Conservation (phyloP, 768 basidiomycete species). For the Calocybe gangraenosa region DNA sequence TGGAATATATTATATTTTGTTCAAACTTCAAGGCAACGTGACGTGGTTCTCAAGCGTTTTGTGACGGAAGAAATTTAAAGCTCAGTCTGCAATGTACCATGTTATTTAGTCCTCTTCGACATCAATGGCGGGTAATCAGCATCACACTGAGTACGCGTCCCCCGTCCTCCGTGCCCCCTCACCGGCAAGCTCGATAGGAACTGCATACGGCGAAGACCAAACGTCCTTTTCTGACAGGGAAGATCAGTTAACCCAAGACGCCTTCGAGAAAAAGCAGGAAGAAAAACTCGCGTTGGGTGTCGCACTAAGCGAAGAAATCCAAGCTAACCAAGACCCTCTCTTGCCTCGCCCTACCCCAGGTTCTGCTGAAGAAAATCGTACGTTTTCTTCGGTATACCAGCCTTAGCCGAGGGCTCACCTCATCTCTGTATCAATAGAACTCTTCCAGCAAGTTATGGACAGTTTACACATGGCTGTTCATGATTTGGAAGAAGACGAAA, state of each 20-base stretch:
- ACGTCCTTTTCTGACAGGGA: constrained; percentile 45
- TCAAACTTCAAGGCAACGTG: too few relatives aligned
- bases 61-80: too few relatives aligned
- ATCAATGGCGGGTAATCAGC: constrained; percentile 21
- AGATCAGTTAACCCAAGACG: constrained; percentile 27
- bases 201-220: constrained; percentile 40
- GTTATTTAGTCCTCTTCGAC: too few relatives aligned
- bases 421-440: constrained; percentile 16
- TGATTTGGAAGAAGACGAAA: constrained; percentile 41
- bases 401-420: neutral
- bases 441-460: constrained; percentile 32
- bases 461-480: constrained; percentile 33
- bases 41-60: too few relatives aligned
- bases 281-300: constrained; percentile 32
- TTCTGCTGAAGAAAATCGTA: constrained; percentile 32
- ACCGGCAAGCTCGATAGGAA: constrained; percentile 50
- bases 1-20: too few relatives aligned
- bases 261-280: constrained; percentile 40
- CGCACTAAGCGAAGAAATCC: constrained; percentile 35
- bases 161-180: constrained; percentile 46
- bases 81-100: too few relatives aligned
- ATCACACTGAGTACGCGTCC: constrained; percentile 42
- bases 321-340: constrained; percentile 36
- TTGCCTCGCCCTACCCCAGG: constrained; percentile 24
- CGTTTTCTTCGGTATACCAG: constrained; percentile 10